Conservation (phyloP, 164 flowering plant genomes). For the Euptelea pleiosperma region DNA sequence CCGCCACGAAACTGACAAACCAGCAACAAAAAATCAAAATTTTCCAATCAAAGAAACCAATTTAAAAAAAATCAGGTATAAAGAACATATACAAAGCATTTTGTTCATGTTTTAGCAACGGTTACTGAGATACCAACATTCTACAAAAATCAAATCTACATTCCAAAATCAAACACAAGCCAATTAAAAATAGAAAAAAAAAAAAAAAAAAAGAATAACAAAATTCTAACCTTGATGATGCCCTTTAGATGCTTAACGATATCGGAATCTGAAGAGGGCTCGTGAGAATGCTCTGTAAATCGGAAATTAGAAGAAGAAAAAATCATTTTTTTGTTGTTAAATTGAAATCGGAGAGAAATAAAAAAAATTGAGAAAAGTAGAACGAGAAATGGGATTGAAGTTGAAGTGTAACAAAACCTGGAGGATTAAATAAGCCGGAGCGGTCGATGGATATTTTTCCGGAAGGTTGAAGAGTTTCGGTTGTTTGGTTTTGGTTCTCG, state of each 20-base stretch:
- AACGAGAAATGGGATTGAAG: not conserved
- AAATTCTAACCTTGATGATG: constrained; percentile 68
- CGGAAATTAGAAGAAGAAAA: not conserved
- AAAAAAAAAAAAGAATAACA: not conserved
- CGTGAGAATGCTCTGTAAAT: constrained; percentile 76
- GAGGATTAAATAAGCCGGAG: constrained; percentile 57
- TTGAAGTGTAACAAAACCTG: constrained; percentile 27
- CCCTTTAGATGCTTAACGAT: constrained; percentile 82
- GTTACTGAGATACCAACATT: not conserved
- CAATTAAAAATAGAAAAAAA: not conserved
- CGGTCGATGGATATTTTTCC: constrained; percentile 66
- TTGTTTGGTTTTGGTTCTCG: not conserved
- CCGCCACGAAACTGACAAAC: constrained; percentile 85
- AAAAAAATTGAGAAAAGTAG: not conserved
- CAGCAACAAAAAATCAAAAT: not conserved
- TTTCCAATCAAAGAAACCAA: not conserved
- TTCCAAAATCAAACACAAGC: not conserved
- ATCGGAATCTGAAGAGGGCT: constrained; percentile 55
- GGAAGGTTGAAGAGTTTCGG: constrained; percentile 2
- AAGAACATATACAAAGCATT: not conserved
- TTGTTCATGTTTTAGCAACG: not conserved
- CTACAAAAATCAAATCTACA: not conserved
- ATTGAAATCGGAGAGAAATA: not conserved
- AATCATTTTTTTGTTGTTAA: not conserved
- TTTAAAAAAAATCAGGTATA: not conserved